Percentiles rank a stretch among this genome's conserved stretches.
phyloP scores from a whole-genome alignment of 345 rosid species.

The Eucalyptus erythrocorys region DNA sequence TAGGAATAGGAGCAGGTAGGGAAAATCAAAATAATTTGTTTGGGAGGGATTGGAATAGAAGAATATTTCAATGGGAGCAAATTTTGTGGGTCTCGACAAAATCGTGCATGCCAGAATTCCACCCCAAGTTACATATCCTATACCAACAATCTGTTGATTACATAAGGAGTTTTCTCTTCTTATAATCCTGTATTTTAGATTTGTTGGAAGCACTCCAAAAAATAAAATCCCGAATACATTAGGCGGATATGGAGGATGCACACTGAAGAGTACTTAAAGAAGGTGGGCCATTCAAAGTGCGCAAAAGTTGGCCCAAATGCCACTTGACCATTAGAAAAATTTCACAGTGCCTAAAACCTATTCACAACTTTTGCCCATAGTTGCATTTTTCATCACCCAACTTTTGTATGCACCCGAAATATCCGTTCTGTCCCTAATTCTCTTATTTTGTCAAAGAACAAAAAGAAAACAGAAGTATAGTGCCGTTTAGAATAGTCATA shows the following conservation, averaged over 20 bases:
- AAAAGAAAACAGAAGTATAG: too few species aligned
- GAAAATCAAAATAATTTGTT: background rate
- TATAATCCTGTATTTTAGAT: rapidly evolving
- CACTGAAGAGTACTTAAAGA: rapidly evolving
- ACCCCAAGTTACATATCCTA: rapidly evolving
- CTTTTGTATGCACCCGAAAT: rapidly evolving
- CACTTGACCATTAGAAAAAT: rapidly evolving
- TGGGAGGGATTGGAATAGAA: background rate
- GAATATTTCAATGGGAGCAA: rapidly evolving
- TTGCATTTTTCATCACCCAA: too few species aligned
- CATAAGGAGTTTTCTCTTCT: too few species aligned
- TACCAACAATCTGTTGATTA: rapidly evolving
- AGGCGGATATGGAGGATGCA: rapidly evolving
- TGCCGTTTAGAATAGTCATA: rapidly evolving
- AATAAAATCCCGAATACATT: rapidly evolving
- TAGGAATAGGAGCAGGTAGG: background rate
- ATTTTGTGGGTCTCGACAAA: background rate
- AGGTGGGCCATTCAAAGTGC: rapidly evolving
- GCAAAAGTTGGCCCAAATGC: rapidly evolving
- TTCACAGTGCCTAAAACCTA: rapidly evolving
- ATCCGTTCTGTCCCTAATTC: background rate
- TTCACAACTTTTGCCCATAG: rapidly evolving
- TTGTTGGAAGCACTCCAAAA: too few species aligned
- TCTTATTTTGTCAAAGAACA: background rate
- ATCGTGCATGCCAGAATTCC: rapidly evolving